Conservation (phyloP, 495 filamentous ascomycete species). For the Tuber borchii region DNA sequence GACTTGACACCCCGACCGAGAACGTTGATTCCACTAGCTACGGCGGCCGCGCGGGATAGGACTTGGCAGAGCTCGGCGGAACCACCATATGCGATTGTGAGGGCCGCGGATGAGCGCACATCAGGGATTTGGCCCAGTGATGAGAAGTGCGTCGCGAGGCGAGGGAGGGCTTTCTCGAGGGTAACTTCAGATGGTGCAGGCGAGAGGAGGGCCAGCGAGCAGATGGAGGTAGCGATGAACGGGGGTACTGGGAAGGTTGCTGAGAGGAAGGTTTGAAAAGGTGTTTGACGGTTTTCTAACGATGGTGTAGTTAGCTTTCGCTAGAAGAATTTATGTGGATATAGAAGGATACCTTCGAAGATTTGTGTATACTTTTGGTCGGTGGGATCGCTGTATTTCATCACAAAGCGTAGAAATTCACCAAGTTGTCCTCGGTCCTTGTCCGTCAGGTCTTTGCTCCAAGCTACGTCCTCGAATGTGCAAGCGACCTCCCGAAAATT, state of each 20-base stretch:
- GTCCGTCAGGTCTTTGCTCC: slow-evolving; percentile 35
- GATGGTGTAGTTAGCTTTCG: neutral
- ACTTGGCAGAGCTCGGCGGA: slow-evolving; percentile 88
- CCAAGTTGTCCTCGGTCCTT: slow-evolving; percentile 33
- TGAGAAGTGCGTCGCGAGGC: slow-evolving; percentile 70
- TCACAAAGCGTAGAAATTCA: slow-evolving; percentile 37
- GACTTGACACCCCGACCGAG: slow-evolving; percentile 60
- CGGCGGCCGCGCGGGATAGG: slow-evolving; percentile 81
- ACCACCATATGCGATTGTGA: slow-evolving; percentile 64
- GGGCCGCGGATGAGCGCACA: slow-evolving; percentile 33
- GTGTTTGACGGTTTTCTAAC: slow-evolving; percentile 10
- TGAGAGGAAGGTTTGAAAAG: slow-evolving; percentile 51
- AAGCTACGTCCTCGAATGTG: slow-evolving; percentile 40
- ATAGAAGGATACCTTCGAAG: slow-evolving; percentile 8
- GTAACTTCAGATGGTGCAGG: slow-evolving; percentile 52
- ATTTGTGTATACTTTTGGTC: slow-evolving; percentile 29
- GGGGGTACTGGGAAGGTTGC: slow-evolving; percentile 66
- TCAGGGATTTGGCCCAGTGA: slow-evolving; percentile 60
- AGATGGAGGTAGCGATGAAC: slow-evolving; percentile 62
- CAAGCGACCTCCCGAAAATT: slow-evolving; percentile 51
- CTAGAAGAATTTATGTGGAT: neutral
- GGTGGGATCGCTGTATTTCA: slow-evolving; percentile 19
- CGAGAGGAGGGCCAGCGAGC: slow-evolving; percentile 72
- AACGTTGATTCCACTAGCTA: slow-evolving; percentile 87
- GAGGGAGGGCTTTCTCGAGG: slow-evolving; percentile 58